Conservation (phyloP, 805 yeast species). For the Metschnikowia corniflorae region DNA sequence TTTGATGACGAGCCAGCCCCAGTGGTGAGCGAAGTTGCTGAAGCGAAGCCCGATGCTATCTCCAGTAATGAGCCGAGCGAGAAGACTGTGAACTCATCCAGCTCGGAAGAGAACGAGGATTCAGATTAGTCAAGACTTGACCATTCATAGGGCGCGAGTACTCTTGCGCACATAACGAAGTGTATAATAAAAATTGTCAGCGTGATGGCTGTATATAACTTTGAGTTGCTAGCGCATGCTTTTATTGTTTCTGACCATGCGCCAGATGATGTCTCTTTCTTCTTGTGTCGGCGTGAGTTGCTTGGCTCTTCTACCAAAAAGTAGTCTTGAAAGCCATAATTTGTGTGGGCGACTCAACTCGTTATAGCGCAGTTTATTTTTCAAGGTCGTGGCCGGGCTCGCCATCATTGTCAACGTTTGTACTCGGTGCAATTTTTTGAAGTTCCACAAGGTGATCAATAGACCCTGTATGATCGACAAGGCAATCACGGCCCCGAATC, state of each 20-base stretch:
- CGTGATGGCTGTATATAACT: no score
- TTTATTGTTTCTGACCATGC: conserved; percentile 41
- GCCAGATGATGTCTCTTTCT: conserved; percentile 41
- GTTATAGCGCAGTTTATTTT: conserved; percentile 9
- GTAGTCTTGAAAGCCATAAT: conserved; percentile 17
- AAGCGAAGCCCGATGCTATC: conserved; percentile 2
- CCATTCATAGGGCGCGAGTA: background rate
- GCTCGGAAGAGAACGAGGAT: conserved; percentile 14
- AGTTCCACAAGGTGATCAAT: conserved; percentile 52
- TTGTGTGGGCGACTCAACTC: conserved; percentile 6
- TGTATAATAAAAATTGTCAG: conserved; percentile 9
- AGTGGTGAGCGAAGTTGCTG: conserved; percentile 4
- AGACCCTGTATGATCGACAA: conserved; percentile 53
- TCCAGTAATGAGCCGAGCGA: conserved; percentile 1
- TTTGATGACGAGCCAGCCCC: conserved; percentile 14
- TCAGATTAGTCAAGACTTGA: conserved; percentile 5
- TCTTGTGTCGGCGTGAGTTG: conserved; percentile 32
- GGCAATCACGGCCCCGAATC: conserved; percentile 56
- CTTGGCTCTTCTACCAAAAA: conserved; percentile 27
- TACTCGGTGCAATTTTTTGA: conserved; percentile 54
- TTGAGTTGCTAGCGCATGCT: conserved; percentile 7
- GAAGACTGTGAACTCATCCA: conserved; percentile 7
- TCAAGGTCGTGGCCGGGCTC: conserved; percentile 6
- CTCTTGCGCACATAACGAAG: conserved; percentile 3
- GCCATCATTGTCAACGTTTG: conserved; percentile 64